phyloP scores from a whole-genome alignment of 148 eudicot species.

The Nyssa sinensis region DNA sequence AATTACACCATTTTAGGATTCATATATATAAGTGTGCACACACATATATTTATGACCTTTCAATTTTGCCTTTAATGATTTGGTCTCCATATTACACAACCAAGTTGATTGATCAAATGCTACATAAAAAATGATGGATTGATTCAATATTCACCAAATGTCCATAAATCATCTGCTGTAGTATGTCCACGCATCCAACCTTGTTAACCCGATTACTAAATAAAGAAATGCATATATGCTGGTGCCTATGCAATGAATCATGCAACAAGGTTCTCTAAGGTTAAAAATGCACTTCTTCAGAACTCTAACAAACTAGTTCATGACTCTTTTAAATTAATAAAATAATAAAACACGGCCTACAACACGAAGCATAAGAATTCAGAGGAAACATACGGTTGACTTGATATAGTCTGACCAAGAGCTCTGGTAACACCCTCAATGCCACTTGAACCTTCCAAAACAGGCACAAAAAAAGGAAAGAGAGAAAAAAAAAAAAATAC shows the following conservation, averaged over 20 bases:
- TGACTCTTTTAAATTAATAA: not conserved
- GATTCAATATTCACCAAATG: not conserved
- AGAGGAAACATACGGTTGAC: conserved; percentile 7
- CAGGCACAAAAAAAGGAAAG: not conserved
- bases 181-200: not conserved
- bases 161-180: not conserved
- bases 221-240: not conserved
- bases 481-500: not conserved
- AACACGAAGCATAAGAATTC: not conserved
- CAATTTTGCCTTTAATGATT: not conserved
- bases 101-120: not conserved
- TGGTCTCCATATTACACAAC: not conserved
- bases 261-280: not conserved
- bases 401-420: conserved; percentile 1
- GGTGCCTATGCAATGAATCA: not conserved
- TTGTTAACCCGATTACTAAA: not conserved
- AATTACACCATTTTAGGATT: not conserved
- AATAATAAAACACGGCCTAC: not conserved
- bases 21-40: not conserved
- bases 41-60: too few relatives aligned
- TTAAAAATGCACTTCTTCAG: not conserved
- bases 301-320: not conserved
- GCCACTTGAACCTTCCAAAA: not conserved
- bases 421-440: too few relatives aligned
- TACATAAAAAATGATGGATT: not conserved